Base-by-base conservation (phyloP, 805 yeast species). In the Helenozyma baotianmanensis region DNA sequence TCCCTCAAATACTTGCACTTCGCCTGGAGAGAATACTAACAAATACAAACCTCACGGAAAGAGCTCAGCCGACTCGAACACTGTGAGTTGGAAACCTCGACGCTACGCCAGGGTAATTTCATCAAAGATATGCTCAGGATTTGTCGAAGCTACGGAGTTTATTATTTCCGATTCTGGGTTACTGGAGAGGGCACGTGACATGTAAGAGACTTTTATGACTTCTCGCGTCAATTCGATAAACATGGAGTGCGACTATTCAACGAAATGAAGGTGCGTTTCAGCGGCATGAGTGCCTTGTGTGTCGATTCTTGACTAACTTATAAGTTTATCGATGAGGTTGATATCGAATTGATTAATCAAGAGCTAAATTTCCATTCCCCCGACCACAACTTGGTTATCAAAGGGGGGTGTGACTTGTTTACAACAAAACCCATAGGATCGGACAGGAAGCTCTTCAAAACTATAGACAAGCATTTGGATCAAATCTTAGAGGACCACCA, bases 371-470 rank as follows among this genome's bases (percentile, higher is more conserved):
- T 50, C 49, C 66, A 62, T 30, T 58, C 70, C 11, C 67, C 56
- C 17, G 71, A 66, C 41, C 60, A 64, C 40, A 65, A 62, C 35
- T 53, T 65, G 16, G 61, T 65, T 29, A 78, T 92, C 24, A 74
- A 76, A 35, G 97, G 97, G 9, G 88, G 95, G 16, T 81, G 96
- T 54, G 98, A 92, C 53, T 71, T 92, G 30, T 92, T 87, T 53
- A 85, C 97, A 1, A 92, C 98, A 2, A 92, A 90, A 51, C 88
- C 96, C 1, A 86, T 89, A 15, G 86, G 92, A 1, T 73, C 90
- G 1, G 98, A 92, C 58, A 74, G 88, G 47, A 89, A 89, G 58
- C 72, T 90, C 18, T 87, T 84, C 66, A 86, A 87, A 57, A 78
- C 89, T 0, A 78, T 92, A 26, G 97, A 88, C 54, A 78, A 81